These are phyloP conservation scores for Saccharomycopsis fermentans DNA, from an alignment of 805 yeast genomes.

Conservation along the genomic window DNA sequence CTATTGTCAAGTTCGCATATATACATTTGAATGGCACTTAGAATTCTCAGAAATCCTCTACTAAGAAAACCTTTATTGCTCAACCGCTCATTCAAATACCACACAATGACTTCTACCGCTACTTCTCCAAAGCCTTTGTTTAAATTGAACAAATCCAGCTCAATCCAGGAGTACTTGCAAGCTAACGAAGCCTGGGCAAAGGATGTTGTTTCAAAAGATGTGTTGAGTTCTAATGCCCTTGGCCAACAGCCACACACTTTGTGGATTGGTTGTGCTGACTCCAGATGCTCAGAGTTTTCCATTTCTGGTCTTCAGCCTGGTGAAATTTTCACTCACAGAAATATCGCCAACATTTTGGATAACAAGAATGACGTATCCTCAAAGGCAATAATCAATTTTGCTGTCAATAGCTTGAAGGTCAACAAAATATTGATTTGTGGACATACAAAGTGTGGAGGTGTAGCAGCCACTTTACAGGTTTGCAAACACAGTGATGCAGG, in stretches of 20 bases:
- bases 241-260: constrained; percentile 91
- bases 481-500: constrained; percentile 32
- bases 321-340: constrained; percentile 80
- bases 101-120: neutral
- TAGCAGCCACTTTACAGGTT: constrained; percentile 55
- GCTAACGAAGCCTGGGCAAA: constrained; percentile 13
- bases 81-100: neutral
- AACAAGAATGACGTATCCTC: constrained; percentile 59
- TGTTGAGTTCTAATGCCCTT: constrained; percentile 40
- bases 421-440: constrained; percentile 81
- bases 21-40: neutral
- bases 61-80: neutral
- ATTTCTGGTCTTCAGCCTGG: constrained; percentile 79
- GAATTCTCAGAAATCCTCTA: neutral
- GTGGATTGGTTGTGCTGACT: constrained; percentile 92
- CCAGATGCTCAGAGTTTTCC: constrained; percentile 67
- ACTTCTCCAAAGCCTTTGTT: constrained; percentile 1
- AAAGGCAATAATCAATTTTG: constrained; percentile 76
- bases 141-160: neutral
- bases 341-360: constrained; percentile 72
- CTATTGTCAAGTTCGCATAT: too few species aligned
- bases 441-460: constrained; percentile 92
- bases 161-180: constrained; percentile 11
- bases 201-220: neutral
- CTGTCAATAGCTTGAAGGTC: constrained; percentile 75